These are phyloP conservation scores for Fulvia fulva DNA, from an alignment of 2,329 filamentous ascomycete species.

Conservation along the genomic window DNA sequence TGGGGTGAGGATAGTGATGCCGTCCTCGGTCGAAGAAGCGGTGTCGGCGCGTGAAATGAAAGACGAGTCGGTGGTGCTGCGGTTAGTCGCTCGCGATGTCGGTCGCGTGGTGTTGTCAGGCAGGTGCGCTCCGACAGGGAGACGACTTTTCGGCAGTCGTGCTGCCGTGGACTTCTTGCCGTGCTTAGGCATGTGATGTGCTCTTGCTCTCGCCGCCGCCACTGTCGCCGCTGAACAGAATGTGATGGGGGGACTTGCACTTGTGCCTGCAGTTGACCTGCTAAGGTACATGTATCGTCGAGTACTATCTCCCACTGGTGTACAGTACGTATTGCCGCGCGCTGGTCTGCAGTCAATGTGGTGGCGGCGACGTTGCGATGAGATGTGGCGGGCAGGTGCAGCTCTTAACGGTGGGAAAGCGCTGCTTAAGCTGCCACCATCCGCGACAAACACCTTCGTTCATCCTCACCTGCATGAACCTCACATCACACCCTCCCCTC, in stretches of 20 bases:
- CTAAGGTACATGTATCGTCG: too few relatives aligned
- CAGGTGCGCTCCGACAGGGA: slow-evolving; percentile 28
- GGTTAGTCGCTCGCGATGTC: slow-evolving; percentile 9
- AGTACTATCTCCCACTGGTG: neutral
- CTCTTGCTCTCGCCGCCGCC: neutral
- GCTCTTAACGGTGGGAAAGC: neutral
- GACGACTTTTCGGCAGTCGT: slow-evolving; percentile 22
- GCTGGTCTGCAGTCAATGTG: neutral
- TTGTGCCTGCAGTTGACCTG: neutral
- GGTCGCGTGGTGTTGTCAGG: slow-evolving; percentile 8
- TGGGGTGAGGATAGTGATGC: neutral
- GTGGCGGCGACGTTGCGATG: neutral
- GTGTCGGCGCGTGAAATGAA: slow-evolving; percentile 3
- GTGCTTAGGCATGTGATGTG: neutral
- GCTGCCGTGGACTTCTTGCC: slow-evolving; percentile 4
- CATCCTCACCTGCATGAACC: neutral
- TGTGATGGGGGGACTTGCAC: neutral
- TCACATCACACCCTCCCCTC: neutral
- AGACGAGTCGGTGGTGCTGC: slow-evolving; percentile 1
- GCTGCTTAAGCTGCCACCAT: neutral
- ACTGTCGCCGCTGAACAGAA: neutral
- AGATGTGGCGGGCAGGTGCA: neutral
- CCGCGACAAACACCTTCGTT: neutral
- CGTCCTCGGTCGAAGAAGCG: neutral
- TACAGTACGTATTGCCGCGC: neutral